These are phyloP conservation scores for Lipomyces mesembrius DNA, from an alignment of 805 yeast genomes.

Conservation along the genomic window DNA sequence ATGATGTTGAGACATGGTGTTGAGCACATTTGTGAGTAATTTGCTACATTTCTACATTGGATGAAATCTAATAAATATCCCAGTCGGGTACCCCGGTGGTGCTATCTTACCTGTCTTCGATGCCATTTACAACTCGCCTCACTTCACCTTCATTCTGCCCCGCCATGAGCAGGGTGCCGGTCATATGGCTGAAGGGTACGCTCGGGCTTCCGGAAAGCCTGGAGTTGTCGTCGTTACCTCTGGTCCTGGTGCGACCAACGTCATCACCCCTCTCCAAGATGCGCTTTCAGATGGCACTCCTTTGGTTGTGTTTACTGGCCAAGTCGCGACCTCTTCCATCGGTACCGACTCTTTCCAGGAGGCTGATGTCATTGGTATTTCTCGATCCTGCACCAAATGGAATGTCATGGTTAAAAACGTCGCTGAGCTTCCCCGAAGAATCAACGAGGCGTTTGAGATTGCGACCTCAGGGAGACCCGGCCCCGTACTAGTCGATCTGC, in stretches of 20 bases:
- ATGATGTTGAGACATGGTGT: conserved; percentile 97
- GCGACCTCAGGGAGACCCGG: conserved; percentile 97
- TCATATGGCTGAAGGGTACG: conserved; percentile 99
- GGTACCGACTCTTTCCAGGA: conserved; percentile 99
- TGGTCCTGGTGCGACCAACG: conserved; percentile 99
- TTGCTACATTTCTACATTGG: neutral
- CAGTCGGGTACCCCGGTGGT: conserved; percentile 95
- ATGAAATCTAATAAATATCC: conserved; percentile 8
- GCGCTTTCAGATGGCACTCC: conserved; percentile 98
- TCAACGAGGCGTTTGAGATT: conserved; percentile 97
- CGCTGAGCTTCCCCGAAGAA: conserved; percentile 91
- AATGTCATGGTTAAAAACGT: conserved; percentile 96
- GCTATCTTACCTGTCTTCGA: conserved; percentile 98
- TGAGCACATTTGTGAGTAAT: conserved; percentile 69
- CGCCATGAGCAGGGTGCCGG: conserved; percentile 99
- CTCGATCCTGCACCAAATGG: conserved; percentile 98
- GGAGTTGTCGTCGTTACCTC: conserved; percentile 99
- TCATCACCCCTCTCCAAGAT: conserved; percentile 97
- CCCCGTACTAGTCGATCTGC: conserved; percentile 95
- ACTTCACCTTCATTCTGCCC: conserved; percentile 89
- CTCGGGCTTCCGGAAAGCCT: conserved; percentile 92
- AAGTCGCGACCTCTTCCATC: conserved; percentile 92
- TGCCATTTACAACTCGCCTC: conserved; percentile 89
- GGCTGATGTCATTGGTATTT: conserved; percentile 96
- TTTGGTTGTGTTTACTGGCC: conserved; percentile 94